Conservation (phyloP, 73 alveolate genomes). For the Paramecium primaurelia region DNA sequence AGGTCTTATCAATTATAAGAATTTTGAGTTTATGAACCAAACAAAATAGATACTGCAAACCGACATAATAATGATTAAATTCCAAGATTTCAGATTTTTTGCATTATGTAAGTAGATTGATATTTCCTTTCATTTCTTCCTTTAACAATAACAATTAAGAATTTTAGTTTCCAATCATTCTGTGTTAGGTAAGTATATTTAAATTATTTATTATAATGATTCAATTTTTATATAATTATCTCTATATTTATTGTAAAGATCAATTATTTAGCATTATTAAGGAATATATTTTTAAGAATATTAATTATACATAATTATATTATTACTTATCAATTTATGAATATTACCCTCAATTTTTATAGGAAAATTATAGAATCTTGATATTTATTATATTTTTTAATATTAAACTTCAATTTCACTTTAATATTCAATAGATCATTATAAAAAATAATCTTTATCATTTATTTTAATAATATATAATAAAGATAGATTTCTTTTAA, state of each 20-base stretch:
- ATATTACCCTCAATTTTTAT: too few relatives aligned
- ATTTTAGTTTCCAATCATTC: not conserved
- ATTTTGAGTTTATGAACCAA: not conserved
- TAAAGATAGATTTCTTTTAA: too few relatives aligned
- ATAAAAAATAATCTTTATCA: too few relatives aligned
- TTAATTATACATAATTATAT: too few relatives aligned
- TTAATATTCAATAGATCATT: too few relatives aligned
- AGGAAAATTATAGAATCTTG: too few relatives aligned
- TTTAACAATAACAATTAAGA: not conserved
- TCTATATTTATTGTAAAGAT: not conserved
- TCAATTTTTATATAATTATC: not conserved
- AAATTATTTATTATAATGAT: not conserved
- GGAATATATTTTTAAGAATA: not conserved
- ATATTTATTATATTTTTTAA: too few relatives aligned
- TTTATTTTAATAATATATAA: too few relatives aligned
- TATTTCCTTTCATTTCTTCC: not conserved
- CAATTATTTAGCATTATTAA: not conserved
- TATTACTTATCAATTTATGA: too few relatives aligned
- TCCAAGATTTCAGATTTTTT: not conserved
- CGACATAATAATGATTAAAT: not conserved
- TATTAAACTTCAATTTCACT: too few relatives aligned
- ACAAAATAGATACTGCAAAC: not conserved
- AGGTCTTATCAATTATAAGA: not conserved
- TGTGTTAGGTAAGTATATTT: not conserved
- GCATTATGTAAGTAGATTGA: not conserved